Evolutionary conservation across 2,329 filamentous ascomycete genomes (phyloP), one percentile per base, ranked within the genome.

Genomic region (Curvularia verruculosa): DNA sequence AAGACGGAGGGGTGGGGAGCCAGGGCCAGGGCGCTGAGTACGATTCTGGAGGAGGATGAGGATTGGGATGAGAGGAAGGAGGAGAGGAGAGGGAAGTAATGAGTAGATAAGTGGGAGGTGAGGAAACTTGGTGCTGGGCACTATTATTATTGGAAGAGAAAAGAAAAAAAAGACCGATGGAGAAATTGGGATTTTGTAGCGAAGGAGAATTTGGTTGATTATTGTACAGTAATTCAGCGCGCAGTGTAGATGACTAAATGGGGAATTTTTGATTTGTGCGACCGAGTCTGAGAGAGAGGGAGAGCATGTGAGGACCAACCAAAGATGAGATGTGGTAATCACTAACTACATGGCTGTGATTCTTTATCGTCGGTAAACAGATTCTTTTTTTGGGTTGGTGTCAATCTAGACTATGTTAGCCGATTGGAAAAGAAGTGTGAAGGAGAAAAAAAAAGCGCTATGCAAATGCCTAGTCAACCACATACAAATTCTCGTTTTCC

Each of bases 401-500:
- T 56, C 45, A 41, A 62, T 44, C 59, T 62, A 26, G 29, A 13
- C 3, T 21, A 19, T 10, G 19, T 55, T 18, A 62, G 47, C 9
- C n/a, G 8, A 28, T n/a, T 3, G 9, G 5, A 36, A 15, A 6
- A 18, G n/a, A n/a, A n/a, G n/a, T n/a, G n/a, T n/a, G n/a, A n/a
- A n/a, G 15, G 13, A 36, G 9, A 36, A 8, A n/a, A 36, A 6
- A 18, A n/a, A 36, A 18, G 12, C 3, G 5, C 13, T n/a, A n/a
- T n/a, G n/a, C 9, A 12, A 37, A 54, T 19, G 10, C 15, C 15
- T 6, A 15, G 3, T 4, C 2, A 19, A 13, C 8, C 10, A 52
- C 60, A 3, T 58, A 66, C 66, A 56, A 69, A 66, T 8, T 28
- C 54, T 3, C 60, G 63, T 5, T 66, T 56, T 19, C 58, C 60